phyloP scores from a whole-genome alignment of 805 yeast species.

The Wickerhamomyces strasburgensis region DNA sequence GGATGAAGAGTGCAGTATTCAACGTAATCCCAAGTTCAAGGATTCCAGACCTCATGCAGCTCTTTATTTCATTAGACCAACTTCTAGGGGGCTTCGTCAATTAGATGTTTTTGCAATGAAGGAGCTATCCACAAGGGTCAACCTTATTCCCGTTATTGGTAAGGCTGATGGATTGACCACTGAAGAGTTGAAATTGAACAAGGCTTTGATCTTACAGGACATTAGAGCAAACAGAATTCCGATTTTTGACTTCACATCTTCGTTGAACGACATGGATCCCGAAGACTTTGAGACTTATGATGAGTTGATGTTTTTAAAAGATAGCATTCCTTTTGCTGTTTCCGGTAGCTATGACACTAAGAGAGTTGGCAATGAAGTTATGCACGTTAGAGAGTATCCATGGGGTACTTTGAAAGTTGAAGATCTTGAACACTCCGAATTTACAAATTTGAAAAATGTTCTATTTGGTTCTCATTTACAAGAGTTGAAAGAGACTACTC shows the following conservation, averaged over 20 bases:
- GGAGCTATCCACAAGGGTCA: conserved; percentile 64
- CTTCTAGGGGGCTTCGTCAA: conserved; percentile 63
- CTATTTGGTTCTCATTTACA: conserved; percentile 73
- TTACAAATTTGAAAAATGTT: conserved; percentile 63
- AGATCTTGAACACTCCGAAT: conserved; percentile 60
- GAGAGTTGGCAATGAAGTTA: conserved; percentile 26
- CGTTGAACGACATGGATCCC: conserved; percentile 20
- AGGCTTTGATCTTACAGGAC: conserved; percentile 50
- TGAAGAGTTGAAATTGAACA: conserved; percentile 51
- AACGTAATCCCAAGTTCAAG: conserved; percentile 62
- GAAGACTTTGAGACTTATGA: conserved; percentile 18
- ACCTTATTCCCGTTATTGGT: conserved; percentile 77
- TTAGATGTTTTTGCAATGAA: conserved; percentile 71
- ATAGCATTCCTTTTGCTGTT: conserved; percentile 57
- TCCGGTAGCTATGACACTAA: conserved; percentile 48
- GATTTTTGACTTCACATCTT: conserved; percentile 63
- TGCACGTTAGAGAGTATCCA: conserved; percentile 52
- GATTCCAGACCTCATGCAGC: conserved; percentile 78
- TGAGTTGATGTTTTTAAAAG: conserved; percentile 34
- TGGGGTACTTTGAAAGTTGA: conserved; percentile 65
- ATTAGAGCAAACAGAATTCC: conserved; percentile 54
- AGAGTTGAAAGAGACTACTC: conserved; percentile 79
- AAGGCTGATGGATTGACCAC: conserved; percentile 76
- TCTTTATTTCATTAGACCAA: conserved; percentile 69
- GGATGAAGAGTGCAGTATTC: conserved; percentile 69